Percentiles rank a stretch among this genome's conserved stretches.
These are phyloP conservation scores for Penicillium cosmopolitanum DNA, from an alignment of 495 filamentous ascomycete genomes.

Conservation along the genomic window DNA sequence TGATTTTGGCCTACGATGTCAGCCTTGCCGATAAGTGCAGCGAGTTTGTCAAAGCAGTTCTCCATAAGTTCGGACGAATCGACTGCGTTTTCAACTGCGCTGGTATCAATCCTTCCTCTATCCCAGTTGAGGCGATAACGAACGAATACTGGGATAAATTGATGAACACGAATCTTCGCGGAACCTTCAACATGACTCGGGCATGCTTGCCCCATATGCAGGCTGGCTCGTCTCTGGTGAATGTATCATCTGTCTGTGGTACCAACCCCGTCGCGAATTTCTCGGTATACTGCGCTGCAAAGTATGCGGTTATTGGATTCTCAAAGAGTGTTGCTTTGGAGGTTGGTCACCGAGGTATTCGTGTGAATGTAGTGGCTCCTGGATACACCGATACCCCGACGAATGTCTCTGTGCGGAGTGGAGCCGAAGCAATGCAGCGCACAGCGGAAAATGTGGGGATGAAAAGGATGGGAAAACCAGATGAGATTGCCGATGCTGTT, in stretches of 20 bases:
- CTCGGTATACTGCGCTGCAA: constrained; percentile 51
- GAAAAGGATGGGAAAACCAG: constrained; percentile 12
- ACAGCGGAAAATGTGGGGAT: constrained; percentile 1
- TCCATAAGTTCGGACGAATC: neutral
- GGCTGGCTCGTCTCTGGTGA: constrained; percentile 33
- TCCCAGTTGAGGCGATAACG: neutral
- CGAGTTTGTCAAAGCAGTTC: neutral
- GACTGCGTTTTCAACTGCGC: constrained; percentile 10
- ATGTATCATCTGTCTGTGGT: constrained; percentile 51
- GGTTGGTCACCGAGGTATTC: constrained; percentile 45
- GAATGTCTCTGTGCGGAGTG: constrained; percentile 35
- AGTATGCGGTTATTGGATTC: constrained; percentile 54
- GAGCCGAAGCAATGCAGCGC: constrained; percentile 27
- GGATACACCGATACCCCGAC: constrained; percentile 48
- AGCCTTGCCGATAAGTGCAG: neutral
- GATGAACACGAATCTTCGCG: constrained; percentile 1
- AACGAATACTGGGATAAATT: constrained; percentile 7
- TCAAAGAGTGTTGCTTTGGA: constrained; percentile 54
- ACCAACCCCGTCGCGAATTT: constrained; percentile 38
- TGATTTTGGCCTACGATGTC: neutral
- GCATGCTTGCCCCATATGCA: constrained; percentile 13
- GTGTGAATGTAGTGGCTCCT: constrained; percentile 54
- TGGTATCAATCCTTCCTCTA: constrained; percentile 5
- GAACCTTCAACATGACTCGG: neutral
- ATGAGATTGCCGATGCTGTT: constrained; percentile 11